Percentiles rank a stretch among this genome's conserved stretches.
Conservation (phyloP, 192 early-diverging fungal genomes). For the Coemansia sp. region DNA sequence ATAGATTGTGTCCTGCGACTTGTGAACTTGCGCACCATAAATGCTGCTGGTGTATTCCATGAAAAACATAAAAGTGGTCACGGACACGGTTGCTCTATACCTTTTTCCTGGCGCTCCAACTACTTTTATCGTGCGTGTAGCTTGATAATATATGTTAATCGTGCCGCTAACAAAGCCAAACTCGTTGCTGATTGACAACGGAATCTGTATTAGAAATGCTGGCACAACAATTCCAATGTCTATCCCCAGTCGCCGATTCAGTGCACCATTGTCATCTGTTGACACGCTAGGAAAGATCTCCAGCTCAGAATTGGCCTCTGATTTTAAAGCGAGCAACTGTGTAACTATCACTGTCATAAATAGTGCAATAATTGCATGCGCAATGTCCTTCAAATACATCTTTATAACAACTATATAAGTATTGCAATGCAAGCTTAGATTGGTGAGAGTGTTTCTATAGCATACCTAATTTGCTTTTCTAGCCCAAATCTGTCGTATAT, state of each 20-base stretch:
- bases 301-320: no score
- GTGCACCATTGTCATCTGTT: no score
- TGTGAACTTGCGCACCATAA: slow-evolving; percentile 2
- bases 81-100: slow-evolving; percentile 28
- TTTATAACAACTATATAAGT: no score
- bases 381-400: no score
- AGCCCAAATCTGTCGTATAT: no score
- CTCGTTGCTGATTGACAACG: slow-evolving; percentile 25
- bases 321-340: background rate
- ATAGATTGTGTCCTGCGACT: slow-evolving; percentile 33
- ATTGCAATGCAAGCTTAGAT: no score
- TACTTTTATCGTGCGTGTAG: slow-evolving; percentile 29
- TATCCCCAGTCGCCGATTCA: slow-evolving; percentile 9
- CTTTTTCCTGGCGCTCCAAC: slow-evolving; percentile 18
- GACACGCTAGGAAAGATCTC: no score
- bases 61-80: slow-evolving; percentile 34
- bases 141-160: slow-evolving; percentile 30
- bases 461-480: no score
- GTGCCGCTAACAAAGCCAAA: slow-evolving; percentile 18
- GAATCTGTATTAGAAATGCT: slow-evolving; percentile 28
- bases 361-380: no score
- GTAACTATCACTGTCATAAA: background rate
- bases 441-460: no score
- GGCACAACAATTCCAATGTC: slow-evolving; percentile 22
- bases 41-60: slow-evolving; percentile 23